A percentile compares a stretch with the other conserved stretches of the same genome.
These are phyloP conservation scores for Aureobasidium musti DNA, from an alignment of 2,329 filamentous ascomycete genomes.

Conservation along the genomic window DNA sequence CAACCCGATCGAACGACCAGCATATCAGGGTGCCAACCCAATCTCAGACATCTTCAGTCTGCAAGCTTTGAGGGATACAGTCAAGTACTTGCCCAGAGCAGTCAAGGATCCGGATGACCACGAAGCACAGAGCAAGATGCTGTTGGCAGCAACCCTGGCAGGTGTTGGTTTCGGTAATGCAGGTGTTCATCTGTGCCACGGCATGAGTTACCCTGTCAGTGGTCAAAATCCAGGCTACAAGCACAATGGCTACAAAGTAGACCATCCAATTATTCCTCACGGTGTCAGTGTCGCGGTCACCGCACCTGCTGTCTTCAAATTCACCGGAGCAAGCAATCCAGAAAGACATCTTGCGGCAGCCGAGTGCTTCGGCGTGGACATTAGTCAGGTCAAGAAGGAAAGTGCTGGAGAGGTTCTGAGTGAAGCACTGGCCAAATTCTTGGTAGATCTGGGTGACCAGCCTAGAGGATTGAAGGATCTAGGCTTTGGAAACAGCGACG, in stretches of 20 bases:
- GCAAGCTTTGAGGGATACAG: slow-evolving; percentile 75
- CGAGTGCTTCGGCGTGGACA: slow-evolving; percentile 86
- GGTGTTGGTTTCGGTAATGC: slow-evolving; percentile 98
- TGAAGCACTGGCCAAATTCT: slow-evolving; percentile 79
- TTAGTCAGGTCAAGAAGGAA: slow-evolving; percentile 82
- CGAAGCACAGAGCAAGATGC: slow-evolving; percentile 94
- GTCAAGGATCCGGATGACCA: slow-evolving; percentile 85
- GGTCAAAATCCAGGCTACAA: slow-evolving; percentile 91
- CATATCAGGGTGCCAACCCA: slow-evolving; percentile 96
- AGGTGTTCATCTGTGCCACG: slow-evolving; percentile 84
- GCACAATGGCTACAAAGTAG: slow-evolving; percentile 81
- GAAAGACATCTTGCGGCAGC: slow-evolving; percentile 88
- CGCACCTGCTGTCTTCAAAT: slow-evolving; percentile 89
- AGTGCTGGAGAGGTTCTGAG: slow-evolving; percentile 85
- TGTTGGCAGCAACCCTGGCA: slow-evolving; percentile 88
- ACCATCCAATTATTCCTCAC: slow-evolving; percentile 82
- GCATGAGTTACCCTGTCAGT: slow-evolving; percentile 97
- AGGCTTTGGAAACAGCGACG: slow-evolving; percentile 73
- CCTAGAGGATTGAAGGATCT: slow-evolving; percentile 80
- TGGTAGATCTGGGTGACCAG: slow-evolving; percentile 84
- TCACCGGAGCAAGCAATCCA: slow-evolving; percentile 88
- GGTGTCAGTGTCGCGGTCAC: slow-evolving; percentile 94
- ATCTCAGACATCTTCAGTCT: slow-evolving; percentile 97
- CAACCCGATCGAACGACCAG: slow-evolving; percentile 87
- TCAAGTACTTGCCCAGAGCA: slow-evolving; percentile 89